Conservation (phyloP, 2,329 filamentous ascomycete genomes). For the Emericellopsis cladophorae region DNA sequence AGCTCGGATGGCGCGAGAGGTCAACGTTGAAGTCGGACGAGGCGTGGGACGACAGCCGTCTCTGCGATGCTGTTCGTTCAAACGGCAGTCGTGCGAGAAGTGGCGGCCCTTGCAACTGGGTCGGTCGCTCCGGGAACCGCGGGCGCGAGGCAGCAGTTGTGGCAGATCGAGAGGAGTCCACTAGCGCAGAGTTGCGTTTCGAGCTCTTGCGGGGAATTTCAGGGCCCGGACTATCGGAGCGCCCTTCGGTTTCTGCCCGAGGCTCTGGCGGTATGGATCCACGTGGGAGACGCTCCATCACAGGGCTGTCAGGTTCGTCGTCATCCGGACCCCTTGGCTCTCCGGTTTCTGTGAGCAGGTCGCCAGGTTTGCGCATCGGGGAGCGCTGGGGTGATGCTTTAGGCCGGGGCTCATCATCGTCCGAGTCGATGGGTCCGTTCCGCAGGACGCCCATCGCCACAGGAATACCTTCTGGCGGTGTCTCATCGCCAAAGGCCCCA, state of each 20-base stretch:
- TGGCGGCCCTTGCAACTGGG: not conserved
- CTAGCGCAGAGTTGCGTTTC: slow-evolving; percentile 39
- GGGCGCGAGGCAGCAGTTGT: not conserved
- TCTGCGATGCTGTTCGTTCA: slow-evolving; percentile 40
- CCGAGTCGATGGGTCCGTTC: slow-evolving; percentile 51
- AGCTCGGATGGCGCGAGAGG: slow-evolving; percentile 9
- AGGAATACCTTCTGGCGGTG: slow-evolving; percentile 53
- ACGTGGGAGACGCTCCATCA: slow-evolving; percentile 13
- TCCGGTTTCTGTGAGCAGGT: slow-evolving; percentile 32
- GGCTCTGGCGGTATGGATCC: slow-evolving; percentile 3
- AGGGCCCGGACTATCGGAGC: slow-evolving; percentile 28
- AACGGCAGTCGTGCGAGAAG: slow-evolving; percentile 33
- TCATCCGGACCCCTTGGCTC: slow-evolving; percentile 31
- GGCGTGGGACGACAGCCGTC: slow-evolving; percentile 35
- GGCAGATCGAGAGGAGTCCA: slow-evolving; percentile 11
- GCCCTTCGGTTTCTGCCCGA: slow-evolving; percentile 10
- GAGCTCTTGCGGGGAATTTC: slow-evolving; percentile 64
- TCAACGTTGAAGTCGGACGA: slow-evolving; percentile 29
- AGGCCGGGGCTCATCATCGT: slow-evolving; percentile 30
- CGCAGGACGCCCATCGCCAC: slow-evolving; percentile 48
- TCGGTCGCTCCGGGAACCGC: not conserved
- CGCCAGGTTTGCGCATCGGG: slow-evolving; percentile 14
- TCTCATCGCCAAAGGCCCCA: slow-evolving; percentile 47
- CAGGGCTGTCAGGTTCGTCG: slow-evolving; percentile 23
- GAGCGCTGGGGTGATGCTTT: slow-evolving; percentile 6